A percentile compares a stretch with the other conserved stretches of the same genome.
Conservation (phyloP, 768 basidiomycete genomes). For the Leccinum disarticulatum region DNA sequence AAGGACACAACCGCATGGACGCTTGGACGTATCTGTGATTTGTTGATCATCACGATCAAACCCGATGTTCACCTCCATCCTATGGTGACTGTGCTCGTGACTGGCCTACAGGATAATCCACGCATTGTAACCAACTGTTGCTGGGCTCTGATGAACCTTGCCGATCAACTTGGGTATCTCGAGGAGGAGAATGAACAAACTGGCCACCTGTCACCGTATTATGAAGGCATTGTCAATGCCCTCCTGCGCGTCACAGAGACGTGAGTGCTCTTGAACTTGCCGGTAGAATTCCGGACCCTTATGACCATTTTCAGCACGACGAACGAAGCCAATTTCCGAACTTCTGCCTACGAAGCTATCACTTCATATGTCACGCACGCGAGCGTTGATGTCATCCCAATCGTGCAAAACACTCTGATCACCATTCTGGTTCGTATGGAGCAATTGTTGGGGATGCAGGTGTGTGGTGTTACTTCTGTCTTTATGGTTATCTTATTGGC, state of each 20-base stretch:
- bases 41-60: conserved; percentile 82
- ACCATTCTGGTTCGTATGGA: conserved; percentile 91
- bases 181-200: conserved; percentile 59
- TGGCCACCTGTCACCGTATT: conserved; percentile 83
- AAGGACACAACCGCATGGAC: conserved; percentile 99
- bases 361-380: conserved; percentile 83
- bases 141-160: conserved; percentile 95
- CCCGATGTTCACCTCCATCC: conserved; percentile 85
- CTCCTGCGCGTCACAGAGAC: conserved; percentile 86
- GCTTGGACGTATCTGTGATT: conserved; percentile 90
- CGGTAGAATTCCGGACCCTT: conserved; percentile 9
- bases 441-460: conserved; percentile 80
- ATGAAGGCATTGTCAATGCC: conserved; percentile 81
- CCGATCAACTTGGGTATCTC: conserved; percentile 79
- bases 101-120: conserved; percentile 75
- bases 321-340: conserved; percentile 92
- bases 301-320: conserved; percentile 47
- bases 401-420: conserved; percentile 80
- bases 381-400: conserved; percentile 71
- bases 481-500: background rate
- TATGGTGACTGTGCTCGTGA: conserved; percentile 79
- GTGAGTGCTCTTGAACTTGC: conserved; percentile 40
- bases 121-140: conserved; percentile 92
- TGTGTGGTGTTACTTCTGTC: conserved; percentile 33
- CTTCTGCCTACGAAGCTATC: conserved; percentile 95